Evolutionary conservation across 164 flowering plant species (phyloP).

Genomic region (Berberis vulgaris): DNA sequence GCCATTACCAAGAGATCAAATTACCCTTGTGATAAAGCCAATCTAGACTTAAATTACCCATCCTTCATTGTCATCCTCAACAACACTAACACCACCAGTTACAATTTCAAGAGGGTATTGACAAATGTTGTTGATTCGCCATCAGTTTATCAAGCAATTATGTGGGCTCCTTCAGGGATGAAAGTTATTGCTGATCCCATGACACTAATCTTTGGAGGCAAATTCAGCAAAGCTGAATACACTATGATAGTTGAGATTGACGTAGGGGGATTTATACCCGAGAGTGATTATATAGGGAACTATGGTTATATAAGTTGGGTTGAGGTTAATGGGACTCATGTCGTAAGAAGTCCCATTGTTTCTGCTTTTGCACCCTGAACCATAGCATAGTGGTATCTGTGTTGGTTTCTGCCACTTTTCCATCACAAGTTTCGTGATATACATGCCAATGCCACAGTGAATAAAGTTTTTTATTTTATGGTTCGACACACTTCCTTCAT

Average conservation of each 20-base stretch:
- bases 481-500: too few species aligned
- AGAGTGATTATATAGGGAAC: neutral
- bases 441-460: too few species aligned
- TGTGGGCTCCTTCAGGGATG: neutral
- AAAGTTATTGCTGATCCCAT: neutral
- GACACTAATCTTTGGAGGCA: conserved; percentile 1
- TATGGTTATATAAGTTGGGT: neutral
- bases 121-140: neutral
- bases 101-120: neutral
- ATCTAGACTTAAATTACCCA: conserved; percentile 1
- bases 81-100: conserved; percentile 1
- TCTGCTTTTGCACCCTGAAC: neutral
- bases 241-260: conserved; percentile 2
- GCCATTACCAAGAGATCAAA: conserved; percentile 8
- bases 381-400: neutral
- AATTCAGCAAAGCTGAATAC: conserved; percentile 1
- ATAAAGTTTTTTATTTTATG: too few species aligned
- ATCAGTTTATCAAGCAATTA: neutral
- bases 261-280: neutral
- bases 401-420: too few species aligned
- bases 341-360: conserved; percentile 4
- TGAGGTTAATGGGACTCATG: conserved; percentile 1
- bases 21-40: conserved; percentile 3
- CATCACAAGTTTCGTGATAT: too few species aligned
- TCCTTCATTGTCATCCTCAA: neutral